Percentiles rank a stretch among this genome's conserved stretches.
Evolutionary conservation across 768 basidiomycete species (phyloP).

Genomic region (Wakefieldia striispora): DNA sequence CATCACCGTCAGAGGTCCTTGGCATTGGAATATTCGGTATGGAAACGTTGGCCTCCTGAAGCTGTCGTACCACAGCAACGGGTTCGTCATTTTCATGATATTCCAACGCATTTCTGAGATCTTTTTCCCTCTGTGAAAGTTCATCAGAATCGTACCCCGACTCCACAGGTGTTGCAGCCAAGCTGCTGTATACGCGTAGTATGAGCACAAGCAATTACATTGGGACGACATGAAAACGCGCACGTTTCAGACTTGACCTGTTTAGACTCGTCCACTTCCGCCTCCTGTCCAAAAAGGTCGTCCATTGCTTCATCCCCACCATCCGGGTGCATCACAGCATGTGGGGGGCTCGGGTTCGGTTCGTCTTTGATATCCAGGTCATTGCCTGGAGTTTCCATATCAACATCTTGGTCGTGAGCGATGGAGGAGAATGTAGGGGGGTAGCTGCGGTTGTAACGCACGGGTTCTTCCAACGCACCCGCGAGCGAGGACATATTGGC

Average conservation of each 20-base stretch:
- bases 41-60: constrained; percentile 64
- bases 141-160: constrained; percentile 66
- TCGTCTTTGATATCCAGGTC: constrained; percentile 19
- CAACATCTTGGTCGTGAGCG: constrained; percentile 35
- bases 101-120: constrained; percentile 65
- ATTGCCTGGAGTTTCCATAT: constrained; percentile 36
- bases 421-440: constrained; percentile 4
- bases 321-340: constrained; percentile 17
- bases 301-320: constrained; percentile 58
- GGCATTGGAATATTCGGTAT: constrained; percentile 89
- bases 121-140: constrained; percentile 58
- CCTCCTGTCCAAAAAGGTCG: constrained; percentile 79
- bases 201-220: constrained; percentile 17
- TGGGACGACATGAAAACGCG: constrained; percentile 3
- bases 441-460: constrained; percentile 23
- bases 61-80: constrained; percentile 51
- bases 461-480: constrained; percentile 47
- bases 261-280: constrained; percentile 38
- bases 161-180: constrained; percentile 35
- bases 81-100: constrained; percentile 79
- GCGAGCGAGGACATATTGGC: constrained; percentile 57
- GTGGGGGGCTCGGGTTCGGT: constrained; percentile 5
- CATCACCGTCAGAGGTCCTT: constrained; percentile 76
- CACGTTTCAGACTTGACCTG: constrained; percentile 52
- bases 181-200: constrained; percentile 25